Conservation (phyloP, 2,329 filamentous ascomycete genomes). For the Microcyclosporella mali region DNA sequence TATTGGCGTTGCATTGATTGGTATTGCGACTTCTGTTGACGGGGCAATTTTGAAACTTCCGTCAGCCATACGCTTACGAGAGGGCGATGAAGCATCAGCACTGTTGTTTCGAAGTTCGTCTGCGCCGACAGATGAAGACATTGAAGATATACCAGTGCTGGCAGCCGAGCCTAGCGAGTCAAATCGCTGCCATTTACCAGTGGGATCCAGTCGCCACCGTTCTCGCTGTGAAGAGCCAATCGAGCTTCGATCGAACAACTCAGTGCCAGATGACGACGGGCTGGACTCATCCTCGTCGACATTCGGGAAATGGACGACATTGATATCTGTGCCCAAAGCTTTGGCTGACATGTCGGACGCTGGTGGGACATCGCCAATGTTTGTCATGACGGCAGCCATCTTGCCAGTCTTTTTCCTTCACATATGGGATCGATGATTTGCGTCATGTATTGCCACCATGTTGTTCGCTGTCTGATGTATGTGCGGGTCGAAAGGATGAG, state of each 20-base stretch:
- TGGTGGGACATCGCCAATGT: slow-evolving; percentile 13
- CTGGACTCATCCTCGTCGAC: slow-evolving; percentile 28
- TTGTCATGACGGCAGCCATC: slow-evolving; percentile 12
- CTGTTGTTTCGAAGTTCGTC: slow-evolving; percentile 18
- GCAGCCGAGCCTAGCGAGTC: slow-evolving; percentile 30
- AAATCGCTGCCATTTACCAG: slow-evolving; percentile 29
- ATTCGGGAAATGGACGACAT: slow-evolving; percentile 8
- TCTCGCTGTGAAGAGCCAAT: slow-evolving; percentile 14
- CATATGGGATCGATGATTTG: background rate
- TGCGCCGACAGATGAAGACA: slow-evolving; percentile 27
- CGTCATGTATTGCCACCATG: slow-evolving; percentile 14
- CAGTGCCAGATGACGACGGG: slow-evolving; percentile 28
- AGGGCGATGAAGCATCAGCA: slow-evolving; percentile 3
- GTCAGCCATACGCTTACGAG: slow-evolving; percentile 28
- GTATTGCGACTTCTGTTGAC: background rate
- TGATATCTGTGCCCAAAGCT: slow-evolving; percentile 13
- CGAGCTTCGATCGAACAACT: slow-evolving; percentile 23
- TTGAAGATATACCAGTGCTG: slow-evolving; percentile 31
- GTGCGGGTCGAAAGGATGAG: background rate
- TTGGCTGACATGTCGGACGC: slow-evolving; percentile 7
- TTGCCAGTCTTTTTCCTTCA: slow-evolving; percentile 6
- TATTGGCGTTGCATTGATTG: background rate
- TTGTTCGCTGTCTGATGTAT: background rate
- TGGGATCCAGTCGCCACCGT: slow-evolving; percentile 22
- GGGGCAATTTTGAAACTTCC: slow-evolving; percentile 22